Evolutionary conservation across 2,329 filamentous ascomycete genomes (phyloP), one percentile per base, ranked within the genome.

Genomic region (Apiospora hydei): DNA sequence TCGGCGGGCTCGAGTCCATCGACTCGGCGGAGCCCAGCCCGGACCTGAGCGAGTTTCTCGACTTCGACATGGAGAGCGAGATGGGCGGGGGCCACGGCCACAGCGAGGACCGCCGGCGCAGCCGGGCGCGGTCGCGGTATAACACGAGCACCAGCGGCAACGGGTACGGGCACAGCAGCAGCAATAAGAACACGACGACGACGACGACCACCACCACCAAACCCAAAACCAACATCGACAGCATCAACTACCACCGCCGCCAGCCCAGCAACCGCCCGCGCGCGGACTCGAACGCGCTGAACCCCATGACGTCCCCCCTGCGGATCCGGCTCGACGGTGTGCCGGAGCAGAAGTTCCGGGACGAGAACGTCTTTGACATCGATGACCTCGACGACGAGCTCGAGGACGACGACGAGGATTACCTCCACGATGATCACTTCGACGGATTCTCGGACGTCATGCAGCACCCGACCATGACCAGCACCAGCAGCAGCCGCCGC

Each of bases 401-500:
- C 4, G 44, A 21, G 4, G 44, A 8, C 8, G 34, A 69, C 16
- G 51, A 64, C n/a, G 72, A 46, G 16, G 43, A 13, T 61, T 75
- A 74, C 41, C 71, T 76, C 57, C 73, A 76, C 53, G 74, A 76
- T 69, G 43, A 13, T 61, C 75, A 74, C 43, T 72, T 76, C 64
- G 74, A 76, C 53, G 74, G 73, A 38, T 74, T 74, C 74, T 75
- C 72, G 26, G 69, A 73, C n/a, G 67, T 76, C 11, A 69, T 71
- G 13, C 47, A 26, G 30, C 57, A 64, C 34, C 30, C 46, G 16
- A 71, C 41, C 34, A 18, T 38, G 26, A 21, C 67, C 18, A 78
- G 74, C 6, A 72, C 72, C 57, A 74, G 67, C 70, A 76, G 67
- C 18, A 26, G 84, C 82, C 84, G 7, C 26, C 51, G 26, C 51